Evolutionary conservation across 345 rosid species (phyloP).

Genomic region (Gossypioides kirkii): DNA sequence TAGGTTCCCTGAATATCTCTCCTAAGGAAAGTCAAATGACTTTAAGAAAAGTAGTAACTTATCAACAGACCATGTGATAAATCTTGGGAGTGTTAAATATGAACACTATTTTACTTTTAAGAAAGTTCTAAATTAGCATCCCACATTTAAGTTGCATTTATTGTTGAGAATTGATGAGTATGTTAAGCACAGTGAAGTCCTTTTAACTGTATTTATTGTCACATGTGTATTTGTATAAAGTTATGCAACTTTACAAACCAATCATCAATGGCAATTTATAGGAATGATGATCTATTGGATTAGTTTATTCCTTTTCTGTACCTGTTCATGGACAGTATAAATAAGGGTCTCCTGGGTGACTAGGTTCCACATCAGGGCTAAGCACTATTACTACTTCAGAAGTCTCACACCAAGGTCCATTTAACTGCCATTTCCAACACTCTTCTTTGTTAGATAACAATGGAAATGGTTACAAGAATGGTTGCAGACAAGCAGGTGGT

Average conservation of each 20-base stretch:
- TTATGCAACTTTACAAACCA: slow-evolving; percentile 7
- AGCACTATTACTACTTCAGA: background rate
- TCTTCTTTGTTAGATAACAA: slow-evolving; percentile 10
- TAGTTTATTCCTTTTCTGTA: slow-evolving; percentile 4
- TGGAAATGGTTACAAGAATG: slow-evolving; percentile 43
- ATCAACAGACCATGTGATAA: background rate
- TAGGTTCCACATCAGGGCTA: slow-evolving; percentile 16
- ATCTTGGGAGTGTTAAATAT: background rate
- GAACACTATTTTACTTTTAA: background rate
- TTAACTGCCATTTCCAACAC: background rate
- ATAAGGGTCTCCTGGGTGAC: slow-evolving; percentile 16
- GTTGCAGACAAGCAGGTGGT: slow-evolving; percentile 68
- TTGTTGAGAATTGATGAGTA: background rate
- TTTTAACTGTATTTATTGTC: background rate
- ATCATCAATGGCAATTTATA: slow-evolving; percentile 1
- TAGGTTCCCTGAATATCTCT: background rate
- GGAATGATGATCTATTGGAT: slow-evolving; percentile 17
- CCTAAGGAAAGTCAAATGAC: background rate
- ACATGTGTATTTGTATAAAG: background rate
- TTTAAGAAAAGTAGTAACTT: background rate
- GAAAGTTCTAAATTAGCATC: background rate
- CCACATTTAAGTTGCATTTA: background rate
- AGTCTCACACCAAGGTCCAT: background rate
- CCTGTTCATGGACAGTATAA: slow-evolving; percentile 22
- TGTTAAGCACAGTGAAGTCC: background rate